phyloP scores from a whole-genome alignment of 345 rosid species.

The Hirschfeldia incana region DNA sequence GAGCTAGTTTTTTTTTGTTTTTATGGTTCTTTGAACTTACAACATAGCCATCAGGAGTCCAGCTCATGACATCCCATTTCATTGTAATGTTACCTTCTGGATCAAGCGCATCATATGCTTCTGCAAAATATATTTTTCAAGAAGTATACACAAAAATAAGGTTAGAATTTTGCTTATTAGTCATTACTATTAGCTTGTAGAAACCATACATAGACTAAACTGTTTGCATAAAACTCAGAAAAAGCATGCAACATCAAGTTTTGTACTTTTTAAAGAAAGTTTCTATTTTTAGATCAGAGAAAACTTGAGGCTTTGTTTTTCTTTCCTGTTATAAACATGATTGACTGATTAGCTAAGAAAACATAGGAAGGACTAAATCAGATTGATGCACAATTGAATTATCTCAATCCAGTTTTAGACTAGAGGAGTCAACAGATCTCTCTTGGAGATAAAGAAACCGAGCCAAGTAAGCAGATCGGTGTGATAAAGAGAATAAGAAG shows the following conservation, averaged over 20 bases:
- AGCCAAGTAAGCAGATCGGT: neutral
- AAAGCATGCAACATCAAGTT: neutral
- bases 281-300: constrained; percentile 26
- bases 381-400: too few species aligned
- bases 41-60: constrained; percentile 95
- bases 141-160: neutral
- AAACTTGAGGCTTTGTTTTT: neutral
- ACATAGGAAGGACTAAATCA: neutral
- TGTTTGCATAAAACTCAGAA: neutral
- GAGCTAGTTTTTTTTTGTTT: neutral
- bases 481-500: neutral
- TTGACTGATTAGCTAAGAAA: neutral
- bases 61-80: constrained; percentile 91
- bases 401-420: constrained; percentile 6
- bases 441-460: constrained; percentile 10
- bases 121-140: constrained; percentile 40
- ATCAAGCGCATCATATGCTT: constrained; percentile 91
- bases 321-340: neutral
- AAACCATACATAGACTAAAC: neutral
- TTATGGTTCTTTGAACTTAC: constrained; percentile 51
- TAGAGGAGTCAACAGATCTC: constrained; percentile 16
- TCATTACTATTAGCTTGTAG: neutral
- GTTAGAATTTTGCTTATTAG: constrained; percentile 8
- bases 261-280: neutral
- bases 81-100: constrained; percentile 88